Evolutionary conservation across 768 basidiomycete species (phyloP), one percentile per base, ranked within the genome.

Genomic region (Naematelia aurantialba): DNA sequence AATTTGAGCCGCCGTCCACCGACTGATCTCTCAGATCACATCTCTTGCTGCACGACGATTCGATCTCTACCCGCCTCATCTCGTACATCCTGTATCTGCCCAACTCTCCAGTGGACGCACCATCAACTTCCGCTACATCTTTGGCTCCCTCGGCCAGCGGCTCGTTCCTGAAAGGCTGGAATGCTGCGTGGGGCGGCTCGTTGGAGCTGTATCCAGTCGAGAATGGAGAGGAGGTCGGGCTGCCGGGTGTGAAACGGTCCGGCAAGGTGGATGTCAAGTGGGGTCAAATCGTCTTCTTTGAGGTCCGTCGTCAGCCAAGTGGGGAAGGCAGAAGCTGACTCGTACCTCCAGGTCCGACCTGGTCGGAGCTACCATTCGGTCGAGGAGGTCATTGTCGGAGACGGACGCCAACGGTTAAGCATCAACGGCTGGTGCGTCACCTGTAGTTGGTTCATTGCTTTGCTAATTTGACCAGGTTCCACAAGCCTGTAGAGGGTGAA

Each of bases 11-110:
- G 46, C 14, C 8, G 12, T 3, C 31, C 1, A 11, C 3, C n/a
- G 24, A 25, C 55, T 56, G 42, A 45, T 24, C 8, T 4, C 14
- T 2, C 48, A 74, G 73, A 26, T 78, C 76, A 17, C 76, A 98
- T 78, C 83, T 98, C 10, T 85, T 98, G 70, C 90, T 94, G 77
- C 94, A 98, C 81, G 94, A 98, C 85, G 94, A 98, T 76, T 93
- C 94, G 24, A 97, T 97, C 72, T 91, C 91, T 61, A 84, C 91
- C 5, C 87, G 94, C 24, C 85, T 91, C 44, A 88, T 97, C 54
- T 93, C 90, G 1, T 98, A 94, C 80, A 94, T 98, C 78, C 85
- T 97, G 50, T 98, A 98, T 79, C 88, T 97, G 83, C 93, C 93
- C 31, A 73, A 74, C 61, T 75, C 74, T 12, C 74, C 74, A 21